Evolutionary conservation across 2,329 filamentous ascomycete genomes (phyloP).

Genomic region (Tolypocladium tropicale): DNA sequence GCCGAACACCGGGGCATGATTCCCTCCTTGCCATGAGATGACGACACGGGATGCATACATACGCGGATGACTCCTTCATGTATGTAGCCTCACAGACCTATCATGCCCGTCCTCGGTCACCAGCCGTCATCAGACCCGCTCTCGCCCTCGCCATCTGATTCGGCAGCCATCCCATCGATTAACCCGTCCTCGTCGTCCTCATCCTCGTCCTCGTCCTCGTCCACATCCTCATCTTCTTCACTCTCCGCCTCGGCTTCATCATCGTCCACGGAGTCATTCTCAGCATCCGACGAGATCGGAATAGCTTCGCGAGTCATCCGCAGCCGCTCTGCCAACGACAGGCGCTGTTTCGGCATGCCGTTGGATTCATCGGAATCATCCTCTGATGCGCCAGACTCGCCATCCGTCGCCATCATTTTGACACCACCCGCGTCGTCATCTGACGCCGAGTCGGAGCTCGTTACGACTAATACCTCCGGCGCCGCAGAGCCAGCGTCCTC

Average conservation of each 20-base stretch:
- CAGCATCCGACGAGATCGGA: conserved; percentile 8
- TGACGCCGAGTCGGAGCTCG: conserved; percentile 2
- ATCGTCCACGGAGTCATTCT: conserved; percentile 6
- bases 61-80: too few relatives aligned
- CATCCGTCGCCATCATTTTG: neutral
- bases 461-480: neutral
- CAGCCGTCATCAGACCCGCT: conserved; percentile 3
- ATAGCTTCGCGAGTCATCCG: conserved; percentile 9
- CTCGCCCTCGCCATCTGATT: conserved; percentile 16
- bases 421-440: conserved; percentile 5
- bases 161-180: conserved; percentile 22
- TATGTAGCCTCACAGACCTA: neutral
- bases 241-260: conserved; percentile 9
- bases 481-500: conserved; percentile 1
- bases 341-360: conserved; percentile 3
- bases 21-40: too few relatives aligned
- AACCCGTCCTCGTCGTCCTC: conserved; percentile 13
- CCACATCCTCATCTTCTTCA: conserved; percentile 11
- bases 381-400: conserved; percentile 3
- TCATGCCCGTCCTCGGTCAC: neutral
- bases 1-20: too few relatives aligned
- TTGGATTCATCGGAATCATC: conserved; percentile 7
- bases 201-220: conserved; percentile 5
- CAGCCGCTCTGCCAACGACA: conserved; percentile 14
- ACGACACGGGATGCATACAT: neutral